Evolutionary conservation across 164 flowering plant species (phyloP).

Genomic region (Nymphaea colorata): DNA sequence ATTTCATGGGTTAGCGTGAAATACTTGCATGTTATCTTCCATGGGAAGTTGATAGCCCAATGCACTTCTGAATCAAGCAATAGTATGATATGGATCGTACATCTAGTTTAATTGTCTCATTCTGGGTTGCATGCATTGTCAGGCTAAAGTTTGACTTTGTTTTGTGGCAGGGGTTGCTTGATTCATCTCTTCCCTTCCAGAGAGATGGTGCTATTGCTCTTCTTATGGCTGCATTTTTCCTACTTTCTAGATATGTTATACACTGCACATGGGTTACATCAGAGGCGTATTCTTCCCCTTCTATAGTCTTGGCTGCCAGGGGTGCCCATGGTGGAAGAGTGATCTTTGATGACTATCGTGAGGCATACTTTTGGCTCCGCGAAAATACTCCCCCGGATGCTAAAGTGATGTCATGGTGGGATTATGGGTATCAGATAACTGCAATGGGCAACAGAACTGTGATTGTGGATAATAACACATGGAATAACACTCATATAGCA

Average conservation of each 20-base stretch:
- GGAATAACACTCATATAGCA: constrained; percentile 99
- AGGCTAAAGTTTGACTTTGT: not conserved
- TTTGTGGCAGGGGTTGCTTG: constrained; percentile 44
- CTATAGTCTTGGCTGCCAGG: constrained; percentile 96
- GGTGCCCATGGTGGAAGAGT: constrained; percentile 92
- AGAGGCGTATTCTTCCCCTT: constrained; percentile 98
- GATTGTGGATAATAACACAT: constrained; percentile 95
- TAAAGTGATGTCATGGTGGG: constrained; percentile 99
- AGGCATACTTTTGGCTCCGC: constrained; percentile 96
- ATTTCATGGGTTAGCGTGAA: no score
- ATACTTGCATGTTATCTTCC: no score
- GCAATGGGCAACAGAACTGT: constrained; percentile 99
- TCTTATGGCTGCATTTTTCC: constrained; percentile 82
- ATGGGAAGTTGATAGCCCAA: no score
- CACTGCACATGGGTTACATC: constrained; percentile 99
- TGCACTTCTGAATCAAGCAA: not conserved
- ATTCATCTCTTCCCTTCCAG: constrained; percentile 81
- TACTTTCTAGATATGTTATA: constrained; percentile 75
- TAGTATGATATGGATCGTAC: not conserved
- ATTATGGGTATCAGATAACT: constrained; percentile 97
- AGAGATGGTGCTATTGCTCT: constrained; percentile 75
- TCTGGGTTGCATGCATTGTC: not conserved
- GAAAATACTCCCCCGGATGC: constrained; percentile 98
- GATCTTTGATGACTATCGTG: constrained; percentile 96
- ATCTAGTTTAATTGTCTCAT: not conserved